A percentile compares a stretch with the other conserved stretches of the same genome.
Conservation (phyloP, 2,329 filamentous ascomycete genomes). For the Colletotrichum noveboracense region DNA sequence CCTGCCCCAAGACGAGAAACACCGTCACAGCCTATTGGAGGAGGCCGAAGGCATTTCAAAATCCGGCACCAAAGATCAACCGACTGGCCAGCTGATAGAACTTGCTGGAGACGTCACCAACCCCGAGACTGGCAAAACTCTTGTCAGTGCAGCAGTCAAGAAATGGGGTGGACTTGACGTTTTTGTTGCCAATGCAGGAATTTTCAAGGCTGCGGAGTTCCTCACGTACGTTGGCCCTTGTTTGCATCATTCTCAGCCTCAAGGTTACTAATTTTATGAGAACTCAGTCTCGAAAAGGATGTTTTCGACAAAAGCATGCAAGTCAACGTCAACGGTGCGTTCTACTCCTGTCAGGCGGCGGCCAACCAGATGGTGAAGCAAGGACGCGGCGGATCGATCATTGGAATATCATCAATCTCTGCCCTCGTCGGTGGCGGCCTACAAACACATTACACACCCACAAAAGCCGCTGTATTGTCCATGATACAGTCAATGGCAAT, state of each 20-base stretch:
- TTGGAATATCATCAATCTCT: slow-evolving; percentile 70
- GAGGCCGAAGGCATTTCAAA: slow-evolving; percentile 38
- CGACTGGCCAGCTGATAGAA: slow-evolving; percentile 53
- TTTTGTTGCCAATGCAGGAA: slow-evolving; percentile 13
- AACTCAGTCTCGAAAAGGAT: slow-evolving; percentile 57
- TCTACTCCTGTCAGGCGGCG: slow-evolving; percentile 72
- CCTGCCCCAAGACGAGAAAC: slow-evolving; percentile 31
- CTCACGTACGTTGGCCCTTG: background rate
- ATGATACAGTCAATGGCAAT: slow-evolving; percentile 74
- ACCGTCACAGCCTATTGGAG: slow-evolving; percentile 34
- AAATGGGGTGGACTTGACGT: slow-evolving; percentile 54
- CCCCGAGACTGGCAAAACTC: slow-evolving; percentile 62
- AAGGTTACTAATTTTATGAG: slow-evolving; percentile 19
- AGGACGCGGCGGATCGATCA: slow-evolving; percentile 62
- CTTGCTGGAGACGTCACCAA: slow-evolving; percentile 69
- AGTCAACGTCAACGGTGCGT: slow-evolving; percentile 74
- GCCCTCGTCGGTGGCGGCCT: slow-evolving; percentile 69
- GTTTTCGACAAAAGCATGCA: slow-evolving; percentile 64
- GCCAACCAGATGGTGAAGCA: slow-evolving; percentile 57
- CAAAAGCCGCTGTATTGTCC: slow-evolving; percentile 72
- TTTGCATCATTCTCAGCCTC: background rate
- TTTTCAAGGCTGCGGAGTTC: slow-evolving; percentile 12
- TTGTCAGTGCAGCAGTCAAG: slow-evolving; percentile 41
- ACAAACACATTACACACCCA: slow-evolving; percentile 76
- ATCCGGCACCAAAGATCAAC: slow-evolving; percentile 33